These are phyloP conservation scores for Chenopodium suecicum DNA, from an alignment of 148 eudicot genomes.

Conservation along the genomic window DNA sequence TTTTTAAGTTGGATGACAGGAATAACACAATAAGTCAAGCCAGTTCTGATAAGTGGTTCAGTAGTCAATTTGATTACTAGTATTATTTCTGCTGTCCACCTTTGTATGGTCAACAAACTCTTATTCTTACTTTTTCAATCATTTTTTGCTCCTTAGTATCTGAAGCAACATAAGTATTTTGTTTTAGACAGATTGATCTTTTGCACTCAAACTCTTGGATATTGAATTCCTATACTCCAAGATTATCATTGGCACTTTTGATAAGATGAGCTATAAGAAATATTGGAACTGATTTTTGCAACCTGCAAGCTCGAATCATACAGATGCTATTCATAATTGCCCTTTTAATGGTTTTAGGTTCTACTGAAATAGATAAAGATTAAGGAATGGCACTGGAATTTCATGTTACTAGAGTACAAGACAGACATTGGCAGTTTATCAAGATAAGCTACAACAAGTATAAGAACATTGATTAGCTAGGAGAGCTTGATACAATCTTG, in stretches of 20 bases:
- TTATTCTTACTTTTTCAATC: no score
- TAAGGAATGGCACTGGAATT: neutral
- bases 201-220: neutral
- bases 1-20: neutral
- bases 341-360: neutral
- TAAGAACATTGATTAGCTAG: neutral
- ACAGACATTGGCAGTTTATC: neutral
- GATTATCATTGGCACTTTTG: neutral
- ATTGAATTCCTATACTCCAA: neutral
- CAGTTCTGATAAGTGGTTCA: neutral
- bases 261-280: neutral
- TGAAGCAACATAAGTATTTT: no score
- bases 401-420: neutral
- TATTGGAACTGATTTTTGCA: neutral
- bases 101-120: neutral
- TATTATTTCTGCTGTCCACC: neutral
- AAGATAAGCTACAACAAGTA: neutral
- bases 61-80: neutral
- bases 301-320: neutral
- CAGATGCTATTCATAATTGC: neutral
- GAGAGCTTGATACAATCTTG: neutral
- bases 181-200: neutral
- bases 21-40: neutral
- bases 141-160: neutral
- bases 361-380: neutral